Conservation (phyloP, 2,329 filamentous ascomycete genomes). For the Knufia fluminis region DNA sequence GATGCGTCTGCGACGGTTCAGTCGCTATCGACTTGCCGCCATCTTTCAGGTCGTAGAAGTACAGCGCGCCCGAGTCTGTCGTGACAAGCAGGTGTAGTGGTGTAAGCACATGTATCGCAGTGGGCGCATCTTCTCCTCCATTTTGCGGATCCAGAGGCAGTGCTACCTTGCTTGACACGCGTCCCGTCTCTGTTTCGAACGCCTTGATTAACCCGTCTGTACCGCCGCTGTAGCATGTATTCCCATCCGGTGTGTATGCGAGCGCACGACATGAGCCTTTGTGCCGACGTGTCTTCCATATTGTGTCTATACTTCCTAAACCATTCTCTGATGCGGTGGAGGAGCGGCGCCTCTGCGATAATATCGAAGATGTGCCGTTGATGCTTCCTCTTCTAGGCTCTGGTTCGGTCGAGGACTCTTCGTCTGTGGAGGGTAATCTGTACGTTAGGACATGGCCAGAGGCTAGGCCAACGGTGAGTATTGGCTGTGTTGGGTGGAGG, state of each 20-base stretch:
- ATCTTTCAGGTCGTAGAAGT: constrained; percentile 71
- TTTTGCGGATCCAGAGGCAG: constrained; percentile 46
- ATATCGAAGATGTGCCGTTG: constrained; percentile 15
- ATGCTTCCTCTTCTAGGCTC: constrained; percentile 6
- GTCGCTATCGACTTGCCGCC: constrained; percentile 32
- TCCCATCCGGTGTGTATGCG: constrained; percentile 68
- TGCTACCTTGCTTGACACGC: constrained; percentile 71
- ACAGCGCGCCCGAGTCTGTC: constrained; percentile 80
- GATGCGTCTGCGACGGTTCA: constrained; percentile 65
- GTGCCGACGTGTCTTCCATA: constrained; percentile 81
- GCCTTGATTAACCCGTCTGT: constrained; percentile 56
- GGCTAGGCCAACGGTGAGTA: constrained; percentile 68
- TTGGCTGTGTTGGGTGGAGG: constrained; percentile 71
- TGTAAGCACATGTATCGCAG: constrained; percentile 71
- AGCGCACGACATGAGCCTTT: constrained; percentile 86
- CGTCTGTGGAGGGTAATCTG: constrained; percentile 49
- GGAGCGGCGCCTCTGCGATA: constrained; percentile 21
- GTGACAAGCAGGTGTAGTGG: constrained; percentile 81
- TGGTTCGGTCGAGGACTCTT: constrained; percentile 27
- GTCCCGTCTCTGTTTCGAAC: constrained; percentile 48
- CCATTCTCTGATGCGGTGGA: constrained; percentile 46
- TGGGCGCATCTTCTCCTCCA: constrained; percentile 55
- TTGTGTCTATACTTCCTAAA: constrained; percentile 65
- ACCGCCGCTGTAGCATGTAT: constrained; percentile 52
- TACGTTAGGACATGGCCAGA: constrained; percentile 49